Conservation (phyloP, 2,329 filamentous ascomycete species). For the Botrytis aclada region DNA sequence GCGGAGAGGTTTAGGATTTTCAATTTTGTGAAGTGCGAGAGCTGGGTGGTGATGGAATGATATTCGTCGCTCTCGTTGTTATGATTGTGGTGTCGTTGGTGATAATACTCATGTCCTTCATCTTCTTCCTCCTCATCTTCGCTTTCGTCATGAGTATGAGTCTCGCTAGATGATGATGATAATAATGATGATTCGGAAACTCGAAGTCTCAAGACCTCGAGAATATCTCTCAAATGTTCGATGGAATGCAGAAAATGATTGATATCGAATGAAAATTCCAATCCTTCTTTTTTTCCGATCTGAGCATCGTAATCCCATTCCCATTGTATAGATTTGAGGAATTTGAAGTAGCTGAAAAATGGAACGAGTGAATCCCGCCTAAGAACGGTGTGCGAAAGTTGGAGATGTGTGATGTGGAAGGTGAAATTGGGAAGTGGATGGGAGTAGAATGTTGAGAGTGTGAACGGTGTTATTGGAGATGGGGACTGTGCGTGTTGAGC, state of each 20-base stretch:
- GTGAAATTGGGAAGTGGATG: not conserved
- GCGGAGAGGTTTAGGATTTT: not conserved
- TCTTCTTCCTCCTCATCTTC: not conserved
- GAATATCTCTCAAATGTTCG: not conserved
- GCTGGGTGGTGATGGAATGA: not conserved
- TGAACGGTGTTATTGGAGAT: not conserved
- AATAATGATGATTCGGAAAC: not conserved
- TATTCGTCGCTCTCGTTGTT: not conserved
- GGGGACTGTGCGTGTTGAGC: not conserved
- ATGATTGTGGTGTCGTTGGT: not conserved
- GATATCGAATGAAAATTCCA: not conserved
- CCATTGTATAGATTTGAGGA: constrained; percentile 1
- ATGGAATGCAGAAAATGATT: not conserved
- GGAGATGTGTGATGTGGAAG: constrained; percentile 8
- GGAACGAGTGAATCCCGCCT: not conserved
- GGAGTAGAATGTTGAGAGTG: not conserved
- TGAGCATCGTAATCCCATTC: not conserved
- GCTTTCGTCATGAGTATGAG: not conserved
- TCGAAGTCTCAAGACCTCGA: not conserved
- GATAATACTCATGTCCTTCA: accelerated
- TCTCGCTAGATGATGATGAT: not conserved
- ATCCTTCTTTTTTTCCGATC: not conserved
- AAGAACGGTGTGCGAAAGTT: constrained; percentile 8
- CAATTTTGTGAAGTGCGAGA: not conserved
- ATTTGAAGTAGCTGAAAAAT: constrained; percentile 7